phyloP scores from a whole-genome alignment of 805 yeast species.

The Helenozyma rhizophorensis region DNA sequence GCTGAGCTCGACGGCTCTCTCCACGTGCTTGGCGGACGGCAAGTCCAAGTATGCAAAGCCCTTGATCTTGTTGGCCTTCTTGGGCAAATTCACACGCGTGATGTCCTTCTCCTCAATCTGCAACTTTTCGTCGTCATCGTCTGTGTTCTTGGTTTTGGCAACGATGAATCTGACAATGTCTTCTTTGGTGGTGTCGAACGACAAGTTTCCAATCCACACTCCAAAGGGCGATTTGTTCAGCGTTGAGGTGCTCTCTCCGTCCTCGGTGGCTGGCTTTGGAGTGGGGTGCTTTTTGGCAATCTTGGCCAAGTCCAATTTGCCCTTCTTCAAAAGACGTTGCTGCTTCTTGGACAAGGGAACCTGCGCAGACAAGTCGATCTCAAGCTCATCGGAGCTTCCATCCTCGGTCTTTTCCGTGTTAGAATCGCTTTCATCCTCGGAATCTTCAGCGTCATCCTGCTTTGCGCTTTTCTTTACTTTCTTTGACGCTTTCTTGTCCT shows the following conservation, averaged over 20 bases:
- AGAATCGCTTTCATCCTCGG: not conserved
- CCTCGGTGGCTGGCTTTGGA: constrained; percentile 35
- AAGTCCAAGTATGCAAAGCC: constrained; percentile 94
- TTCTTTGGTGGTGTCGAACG: constrained; percentile 77
- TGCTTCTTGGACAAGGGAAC: constrained; percentile 81
- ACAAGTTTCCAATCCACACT: constrained; percentile 92
- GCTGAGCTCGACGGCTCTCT: constrained; percentile 58
- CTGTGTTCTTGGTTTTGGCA: constrained; percentile 46
- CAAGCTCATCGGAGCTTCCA: constrained; percentile 45
- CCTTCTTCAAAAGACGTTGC: constrained; percentile 77
- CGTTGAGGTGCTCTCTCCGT: constrained; percentile 24
- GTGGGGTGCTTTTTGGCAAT: constrained; percentile 37
- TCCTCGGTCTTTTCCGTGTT: not conserved
- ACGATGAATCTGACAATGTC: constrained; percentile 64
- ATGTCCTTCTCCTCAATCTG: constrained; percentile 50
- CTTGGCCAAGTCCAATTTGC: constrained; percentile 65
- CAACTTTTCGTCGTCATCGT: constrained; percentile 23
- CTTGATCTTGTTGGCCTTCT: constrained; percentile 59
- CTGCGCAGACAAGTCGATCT: constrained; percentile 59
- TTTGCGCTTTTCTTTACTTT: too few species aligned
- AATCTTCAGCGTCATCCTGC: constrained; percentile 16
- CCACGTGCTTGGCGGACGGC: constrained; percentile 52
- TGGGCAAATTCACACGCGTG: constrained; percentile 78
- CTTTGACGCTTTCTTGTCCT: constrained; percentile 15
- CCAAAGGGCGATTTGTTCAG: constrained; percentile 54